Evolutionary conservation across 345 rosid species (phyloP).

Genomic region (Euphorbia lathyris): DNA sequence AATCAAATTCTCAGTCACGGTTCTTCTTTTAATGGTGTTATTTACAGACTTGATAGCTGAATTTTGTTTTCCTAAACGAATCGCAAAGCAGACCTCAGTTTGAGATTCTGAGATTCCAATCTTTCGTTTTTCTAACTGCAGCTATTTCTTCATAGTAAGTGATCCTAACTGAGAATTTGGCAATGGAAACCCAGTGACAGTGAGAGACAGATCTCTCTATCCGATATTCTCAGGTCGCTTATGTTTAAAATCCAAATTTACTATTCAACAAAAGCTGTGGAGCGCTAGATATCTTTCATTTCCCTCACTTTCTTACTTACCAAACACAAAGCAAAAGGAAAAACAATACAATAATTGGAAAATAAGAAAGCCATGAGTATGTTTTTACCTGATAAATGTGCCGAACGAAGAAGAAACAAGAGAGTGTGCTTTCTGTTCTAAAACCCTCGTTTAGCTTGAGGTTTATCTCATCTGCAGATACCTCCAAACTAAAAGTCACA

Average conservation of each 20-base stretch:
- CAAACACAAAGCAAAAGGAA: neutral
- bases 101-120: neutral
- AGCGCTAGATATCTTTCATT: neutral
- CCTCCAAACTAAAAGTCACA: neutral
- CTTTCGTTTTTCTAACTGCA: too few species aligned
- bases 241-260: neutral
- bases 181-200: too few species aligned
- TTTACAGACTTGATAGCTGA: neutral
- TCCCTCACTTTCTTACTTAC: conserved; percentile 13
- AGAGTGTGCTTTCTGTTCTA: neutral
- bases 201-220: too few species aligned
- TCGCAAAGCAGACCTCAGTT: too few species aligned
- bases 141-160: too few species aligned
- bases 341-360: neutral
- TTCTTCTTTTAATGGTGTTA: neutral
- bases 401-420: conserved; percentile 6
- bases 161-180: too few species aligned
- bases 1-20: neutral
- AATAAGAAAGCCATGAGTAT: conserved; percentile 6
- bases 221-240: too few species aligned
- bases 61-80: neutral
- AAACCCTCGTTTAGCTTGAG: conserved; percentile 26
- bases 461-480: conserved; percentile 14
- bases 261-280: neutral
- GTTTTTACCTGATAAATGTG: conserved; percentile 3